Percentiles rank a stretch among this genome's conserved stretches.
Conservation (phyloP, 768 basidiomycete genomes). For the Udeniomyces megalosporus region DNA sequence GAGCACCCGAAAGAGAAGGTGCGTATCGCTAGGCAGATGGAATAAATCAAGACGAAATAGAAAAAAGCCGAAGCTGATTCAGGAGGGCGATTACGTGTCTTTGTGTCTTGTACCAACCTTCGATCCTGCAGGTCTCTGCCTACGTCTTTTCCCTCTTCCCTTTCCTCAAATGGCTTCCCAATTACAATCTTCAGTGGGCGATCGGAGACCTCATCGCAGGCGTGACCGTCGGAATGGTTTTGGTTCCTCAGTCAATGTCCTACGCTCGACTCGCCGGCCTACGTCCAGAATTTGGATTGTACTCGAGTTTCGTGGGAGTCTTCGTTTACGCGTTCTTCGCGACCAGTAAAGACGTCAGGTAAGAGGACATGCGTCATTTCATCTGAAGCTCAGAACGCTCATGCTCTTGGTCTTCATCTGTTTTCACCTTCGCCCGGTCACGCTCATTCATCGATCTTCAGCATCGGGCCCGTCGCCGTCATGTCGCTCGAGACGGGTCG, state of each 20-base stretch:
- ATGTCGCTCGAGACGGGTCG: slow-evolving; percentile 78
- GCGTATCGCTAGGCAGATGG: background rate
- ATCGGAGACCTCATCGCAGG: slow-evolving; percentile 47
- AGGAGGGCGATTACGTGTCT: background rate
- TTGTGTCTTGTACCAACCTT: background rate
- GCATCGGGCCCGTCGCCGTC: slow-evolving; percentile 95
- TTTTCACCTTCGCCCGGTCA: background rate
- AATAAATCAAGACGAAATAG: no score
- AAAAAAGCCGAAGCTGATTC: no score
- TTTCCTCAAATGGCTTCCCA: slow-evolving; percentile 63
- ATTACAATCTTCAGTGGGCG: slow-evolving; percentile 42
- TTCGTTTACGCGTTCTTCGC: slow-evolving; percentile 44
- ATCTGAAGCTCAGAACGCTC: background rate
- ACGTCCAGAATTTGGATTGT: slow-evolving; percentile 73
- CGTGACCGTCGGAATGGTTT: background rate
- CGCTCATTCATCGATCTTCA: slow-evolving; percentile 65
- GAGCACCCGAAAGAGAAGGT: background rate
- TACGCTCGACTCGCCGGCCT: slow-evolving; percentile 51
- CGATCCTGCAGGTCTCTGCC: background rate
- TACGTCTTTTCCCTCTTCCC: slow-evolving; percentile 67
- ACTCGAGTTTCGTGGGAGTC: slow-evolving; percentile 81
- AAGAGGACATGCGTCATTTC: background rate
- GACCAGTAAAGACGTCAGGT: background rate
- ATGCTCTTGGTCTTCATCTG: no score
- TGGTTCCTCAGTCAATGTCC: slow-evolving; percentile 2